phyloP scores from a whole-genome alignment of 1,284 basidiomycete species.

The Melanopsichium pennsylvanicum region DNA sequence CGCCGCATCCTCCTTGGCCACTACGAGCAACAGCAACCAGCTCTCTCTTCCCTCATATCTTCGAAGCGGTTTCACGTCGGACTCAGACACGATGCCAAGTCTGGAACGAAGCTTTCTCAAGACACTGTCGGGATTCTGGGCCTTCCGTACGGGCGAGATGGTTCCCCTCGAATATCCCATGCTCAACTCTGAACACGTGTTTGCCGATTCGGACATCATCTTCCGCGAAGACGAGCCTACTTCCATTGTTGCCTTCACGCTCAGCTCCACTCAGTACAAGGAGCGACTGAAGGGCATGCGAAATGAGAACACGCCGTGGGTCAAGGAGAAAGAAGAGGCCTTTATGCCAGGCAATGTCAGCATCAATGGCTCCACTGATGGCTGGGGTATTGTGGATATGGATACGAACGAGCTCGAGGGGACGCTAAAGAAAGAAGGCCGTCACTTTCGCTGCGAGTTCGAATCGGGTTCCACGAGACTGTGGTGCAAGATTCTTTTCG shows the following conservation, averaged over 20 bases:
- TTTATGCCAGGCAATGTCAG: conserved; percentile 73
- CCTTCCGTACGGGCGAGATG: conserved; percentile 70
- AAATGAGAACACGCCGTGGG: conserved; percentile 23
- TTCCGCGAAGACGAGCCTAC: conserved; percentile 97
- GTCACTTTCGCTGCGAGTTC: conserved; percentile 64
- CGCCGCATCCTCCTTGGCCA: conserved; percentile 33
- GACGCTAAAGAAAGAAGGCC: conserved; percentile 55
- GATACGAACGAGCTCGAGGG: conserved; percentile 47
- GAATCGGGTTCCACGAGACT: conserved; percentile 82
- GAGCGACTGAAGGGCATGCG: conserved; percentile 56
- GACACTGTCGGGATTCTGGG: conserved; percentile 78
- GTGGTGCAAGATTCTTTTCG: conserved; percentile 89
- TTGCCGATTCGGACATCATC: conserved; percentile 85
- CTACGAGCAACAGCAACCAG: conserved; percentile 31
- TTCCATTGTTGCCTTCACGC: conserved; percentile 92
- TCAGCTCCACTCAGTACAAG: conserved; percentile 84
- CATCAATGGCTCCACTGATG: conserved; percentile 23
- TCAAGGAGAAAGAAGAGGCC: conserved; percentile 36
- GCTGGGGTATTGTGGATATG: conserved; percentile 41
- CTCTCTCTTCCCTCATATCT: conserved; percentile 41
- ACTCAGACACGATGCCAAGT: conserved; percentile 47
- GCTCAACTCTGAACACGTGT: conserved; percentile 71
- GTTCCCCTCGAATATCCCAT: conserved; percentile 71
- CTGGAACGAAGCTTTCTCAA: conserved; percentile 72
- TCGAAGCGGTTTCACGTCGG: conserved; percentile 37